Evolutionary conservation across 192 early-diverging fungal genomes (phyloP), one percentile per base, ranked within the genome.

Genomic region (Coemansia sp.): DNA sequence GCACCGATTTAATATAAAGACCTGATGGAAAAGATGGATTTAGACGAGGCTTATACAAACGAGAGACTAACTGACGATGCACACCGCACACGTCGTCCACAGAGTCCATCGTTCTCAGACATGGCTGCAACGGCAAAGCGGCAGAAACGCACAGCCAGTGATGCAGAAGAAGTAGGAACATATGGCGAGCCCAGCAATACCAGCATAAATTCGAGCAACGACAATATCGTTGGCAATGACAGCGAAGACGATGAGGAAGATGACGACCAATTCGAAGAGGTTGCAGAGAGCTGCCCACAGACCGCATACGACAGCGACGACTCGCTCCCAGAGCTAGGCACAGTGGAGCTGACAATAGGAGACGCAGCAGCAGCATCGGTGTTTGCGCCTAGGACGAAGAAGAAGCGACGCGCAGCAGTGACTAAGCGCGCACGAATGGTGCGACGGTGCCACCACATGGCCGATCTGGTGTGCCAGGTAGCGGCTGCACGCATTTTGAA

Each of bases 361-460:
- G 74, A 71, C 4, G 41, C 41, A 3, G 32, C 47, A 4, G 32
- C 32, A 32, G 60, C 8, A 13, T 47, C 43, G 8, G 21, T 49
- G 19, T 57, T 60, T 7, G 54, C 63, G 10, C 42, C 61, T 13
- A 0, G 46, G 11, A 41, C 4, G 4, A 47, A 19, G 46, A 57
- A 55, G 16, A 60, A 46, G 19, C 63, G 66, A 11, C 73, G 62
- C 11, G 46, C 68, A 11, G 58, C 49, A 12, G 74, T 82, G 19
- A 82, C 74, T 8, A 49, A 37, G 40, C 71, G 74, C n/a, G 71
- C 79, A 9, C 67, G 79, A 39, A 43, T 57, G 12, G 41, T 71
- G 7, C 79, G 79, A 2, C 67, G 74, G 39, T 26, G 63, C 67
- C 79, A 82, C 59, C 79, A 82, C 48, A 73, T 70, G 58, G 65